These are phyloP conservation scores for Heimioporus sp. DNA, from an alignment of 768 basidiomycete species.

Conservation along the genomic window DNA sequence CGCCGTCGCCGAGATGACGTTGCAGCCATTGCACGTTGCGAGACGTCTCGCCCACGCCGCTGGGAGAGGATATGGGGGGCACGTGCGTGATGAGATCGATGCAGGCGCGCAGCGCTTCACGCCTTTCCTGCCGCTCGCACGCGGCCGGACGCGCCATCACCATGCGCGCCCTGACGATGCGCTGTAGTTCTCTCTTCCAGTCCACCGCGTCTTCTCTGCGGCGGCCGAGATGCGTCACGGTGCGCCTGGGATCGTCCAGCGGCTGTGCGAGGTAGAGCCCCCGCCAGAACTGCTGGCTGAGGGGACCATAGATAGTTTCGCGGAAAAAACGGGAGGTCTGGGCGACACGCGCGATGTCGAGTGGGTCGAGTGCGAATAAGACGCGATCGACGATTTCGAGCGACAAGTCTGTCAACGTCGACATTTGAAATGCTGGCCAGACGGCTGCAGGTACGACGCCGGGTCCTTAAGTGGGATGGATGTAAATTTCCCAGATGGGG, in stretches of 20 bases:
- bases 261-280: constrained; percentile 59
- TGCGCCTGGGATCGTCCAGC: constrained; percentile 62
- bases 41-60: constrained; percentile 35
- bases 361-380: constrained; percentile 55
- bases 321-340: constrained; percentile 47
- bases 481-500: constrained; percentile 9
- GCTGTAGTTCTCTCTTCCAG: constrained; percentile 56
- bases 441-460: background rate
- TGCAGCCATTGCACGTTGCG: constrained; percentile 53
- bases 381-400: constrained; percentile 60
- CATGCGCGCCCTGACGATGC: constrained; percentile 52
- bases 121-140: constrained; percentile 44
- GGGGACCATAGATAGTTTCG: constrained; percentile 47
- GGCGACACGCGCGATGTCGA: constrained; percentile 53
- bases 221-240: constrained; percentile 37
- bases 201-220: constrained; percentile 30
- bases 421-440: background rate
- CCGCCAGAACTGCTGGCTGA: constrained; percentile 52
- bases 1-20: constrained; percentile 39
- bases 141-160: constrained; percentile 36
- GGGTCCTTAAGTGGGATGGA: constrained; percentile 1
- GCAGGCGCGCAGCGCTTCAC: constrained; percentile 44
- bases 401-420: constrained; percentile 44
- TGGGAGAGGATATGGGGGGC: constrained; percentile 34
- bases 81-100: constrained; percentile 46